Evolutionary conservation across 2,329 filamentous ascomycete genomes (phyloP).

Genomic region (Cercospora nicotianae): DNA sequence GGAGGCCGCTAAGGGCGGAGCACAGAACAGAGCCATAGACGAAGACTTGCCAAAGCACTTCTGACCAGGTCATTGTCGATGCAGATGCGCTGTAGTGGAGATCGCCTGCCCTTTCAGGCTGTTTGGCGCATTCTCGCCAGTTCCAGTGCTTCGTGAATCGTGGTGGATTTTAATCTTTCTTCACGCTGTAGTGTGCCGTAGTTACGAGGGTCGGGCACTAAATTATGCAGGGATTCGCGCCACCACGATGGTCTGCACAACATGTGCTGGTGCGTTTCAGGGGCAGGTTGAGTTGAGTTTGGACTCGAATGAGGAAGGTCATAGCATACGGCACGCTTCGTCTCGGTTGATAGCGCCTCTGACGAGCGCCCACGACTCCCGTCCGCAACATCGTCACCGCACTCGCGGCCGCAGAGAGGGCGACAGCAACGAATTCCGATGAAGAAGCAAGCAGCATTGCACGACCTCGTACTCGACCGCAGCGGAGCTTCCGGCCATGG

Average conservation of each 20-base stretch:
- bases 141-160: background rate
- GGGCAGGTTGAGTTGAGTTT: background rate
- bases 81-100: background rate
- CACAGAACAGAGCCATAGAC: slow-evolving; percentile 47
- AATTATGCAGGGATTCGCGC: background rate
- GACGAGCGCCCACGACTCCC: background rate
- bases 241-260: background rate
- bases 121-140: background rate
- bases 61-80: slow-evolving; percentile 32
- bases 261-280: background rate
- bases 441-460: background rate
- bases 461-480: background rate
- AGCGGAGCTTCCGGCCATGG: slow-evolving; percentile 1
- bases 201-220: background rate
- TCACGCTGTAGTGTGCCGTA: slow-evolving; percentile 5
- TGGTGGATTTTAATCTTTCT: background rate
- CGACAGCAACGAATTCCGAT: background rate
- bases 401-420: background rate
- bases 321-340: slow-evolving; percentile 1
- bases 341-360: background rate
- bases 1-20: slow-evolving; percentile 48
- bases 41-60: slow-evolving; percentile 38
- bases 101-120: background rate
- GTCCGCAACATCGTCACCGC: background rate
- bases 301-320: background rate